Conservation (phyloP, 345 rosid genomes). For the Iberis pinnata region DNA sequence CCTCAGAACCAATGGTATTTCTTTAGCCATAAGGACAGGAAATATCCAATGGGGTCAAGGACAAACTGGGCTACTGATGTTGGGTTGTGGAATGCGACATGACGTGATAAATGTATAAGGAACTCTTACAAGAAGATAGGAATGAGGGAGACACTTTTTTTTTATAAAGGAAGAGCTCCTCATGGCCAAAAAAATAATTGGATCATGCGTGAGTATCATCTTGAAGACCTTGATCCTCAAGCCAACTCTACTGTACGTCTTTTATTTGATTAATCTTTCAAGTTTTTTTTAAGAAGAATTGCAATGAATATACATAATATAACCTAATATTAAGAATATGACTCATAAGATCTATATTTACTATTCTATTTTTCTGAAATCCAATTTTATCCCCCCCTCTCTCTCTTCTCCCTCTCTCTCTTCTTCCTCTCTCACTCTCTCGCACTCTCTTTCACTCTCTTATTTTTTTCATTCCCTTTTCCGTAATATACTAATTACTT, state of each 20-base stretch:
- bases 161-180: slow-evolving; percentile 94
- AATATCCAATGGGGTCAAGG: slow-evolving; percentile 91
- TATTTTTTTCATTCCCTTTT: too few relatives aligned
- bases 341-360: too few relatives aligned
- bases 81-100: slow-evolving; percentile 98
- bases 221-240: slow-evolving; percentile 66
- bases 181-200: slow-evolving; percentile 94
- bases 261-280: not conserved
- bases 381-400: too few relatives aligned
- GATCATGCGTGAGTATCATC: slow-evolving; percentile 97
- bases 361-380: too few relatives aligned
- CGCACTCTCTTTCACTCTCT: too few relatives aligned
- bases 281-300: too few relatives aligned
- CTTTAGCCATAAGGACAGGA: slow-evolving; percentile 92
- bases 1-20: slow-evolving; percentile 96
- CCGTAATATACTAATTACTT: too few relatives aligned
- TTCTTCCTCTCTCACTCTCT: too few relatives aligned
- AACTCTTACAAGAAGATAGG: slow-evolving; percentile 79
- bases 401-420: too few relatives aligned
- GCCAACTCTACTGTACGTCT: slow-evolving; percentile 44
- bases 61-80: slow-evolving; percentile 89
- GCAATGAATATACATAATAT: too few relatives aligned
- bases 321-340: too few relatives aligned
- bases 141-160: slow-evolving; percentile 94
- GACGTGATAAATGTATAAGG: slow-evolving; percentile 83